Base-by-base conservation (phyloP, 805 yeast species). In the Candida suzukii region DNA sequence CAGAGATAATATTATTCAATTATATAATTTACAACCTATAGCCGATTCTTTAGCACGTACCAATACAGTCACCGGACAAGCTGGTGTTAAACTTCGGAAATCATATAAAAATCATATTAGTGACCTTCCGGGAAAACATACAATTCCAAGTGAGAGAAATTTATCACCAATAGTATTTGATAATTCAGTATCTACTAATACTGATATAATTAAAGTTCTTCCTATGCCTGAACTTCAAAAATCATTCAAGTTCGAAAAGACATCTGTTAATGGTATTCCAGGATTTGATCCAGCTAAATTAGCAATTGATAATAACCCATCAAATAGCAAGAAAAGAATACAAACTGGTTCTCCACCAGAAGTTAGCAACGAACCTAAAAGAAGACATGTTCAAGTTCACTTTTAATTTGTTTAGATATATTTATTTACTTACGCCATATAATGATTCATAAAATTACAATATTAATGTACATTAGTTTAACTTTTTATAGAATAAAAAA, bases 51-150 rank as follows among this genome's bases (percentile, higher is more conserved):
- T 93, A 34, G 95, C 96, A 1, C 74, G 99, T 54, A 73, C 82
- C 11, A 88, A 86, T 53, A 81, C 88, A 2, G 96, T 96, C 0
- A 74, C 93, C 0, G 88, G 86, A 51, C 35, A 31, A 19, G 22
- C 22, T 3, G 96, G 96, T 41, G 88, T 88, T 30, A 93, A 93
- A 63, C 73, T 93, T 41, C 74, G 99, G 52, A 93, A 93, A 63
- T 88, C 97, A 0, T 93, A 93, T 64, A 93, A 93, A 60, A 88
- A 90, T 48, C 98, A 91, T 58, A 83, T 93, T 13, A 70, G 74
- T 30, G 97, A 90, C 50, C 66, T 93, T 24, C 85, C 96, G 0
- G 97, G 90, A 2, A 82, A 80, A 54, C 86, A 80, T 49, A 69
- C 68, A 29, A 78, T 83, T 32, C 84, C 86, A n/a, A 70, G 62